Base-by-base conservation (phyloP, 352 stramenopile species). In the Elongisporangium undulatum region DNA sequence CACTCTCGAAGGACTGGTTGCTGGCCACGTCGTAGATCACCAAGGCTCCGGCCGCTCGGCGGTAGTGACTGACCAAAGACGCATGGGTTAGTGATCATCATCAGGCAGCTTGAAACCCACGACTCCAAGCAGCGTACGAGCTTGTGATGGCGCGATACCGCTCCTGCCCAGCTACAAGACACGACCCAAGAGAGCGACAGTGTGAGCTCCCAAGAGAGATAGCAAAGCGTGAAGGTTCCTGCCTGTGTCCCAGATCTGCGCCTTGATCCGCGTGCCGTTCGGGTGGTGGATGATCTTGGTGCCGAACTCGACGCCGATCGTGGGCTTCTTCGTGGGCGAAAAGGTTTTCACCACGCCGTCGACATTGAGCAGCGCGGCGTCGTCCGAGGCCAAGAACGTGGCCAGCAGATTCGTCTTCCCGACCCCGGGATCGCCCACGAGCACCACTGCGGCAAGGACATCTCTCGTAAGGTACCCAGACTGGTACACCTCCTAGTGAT, bases 361-460 rank as follows among this genome's bases (percentile, higher is more conserved):
- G 0, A 60, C 68, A 49, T 72, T 72, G n/a, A 63, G 53, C 15
- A 54, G 53, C 24, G 62, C 62, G 48, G 59, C 54, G 10, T 72
- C 67, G n/a, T 84, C 66, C 5, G 66, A 57, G 0, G 78, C 66
- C 57, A 95, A 60, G 72, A 97, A 82, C 60, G 83, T 74, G 64
- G 78, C 79, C 20, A 97, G 83, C 19, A 97, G 74, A 61, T 92
- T 97, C 13, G 82, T 97, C 67, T 97, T 97, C 48, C 91, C 91
- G 12, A 97, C 91, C n/a, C 79, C 88, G 0, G 81, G 79, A 52
- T 94, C 85, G 3, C 85, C 85, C 19, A 94, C 82, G 29, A 94
- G 66, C 52, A 93, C 83, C 51, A 93, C 82, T 91, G 26, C 52
- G 21, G 23, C 3, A 45, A 7, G 48, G 10, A 61, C 7, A 48